Evolutionary conservation across 2,329 filamentous ascomycete genomes (phyloP).

Genomic region (Coniochaeta sp.): DNA sequence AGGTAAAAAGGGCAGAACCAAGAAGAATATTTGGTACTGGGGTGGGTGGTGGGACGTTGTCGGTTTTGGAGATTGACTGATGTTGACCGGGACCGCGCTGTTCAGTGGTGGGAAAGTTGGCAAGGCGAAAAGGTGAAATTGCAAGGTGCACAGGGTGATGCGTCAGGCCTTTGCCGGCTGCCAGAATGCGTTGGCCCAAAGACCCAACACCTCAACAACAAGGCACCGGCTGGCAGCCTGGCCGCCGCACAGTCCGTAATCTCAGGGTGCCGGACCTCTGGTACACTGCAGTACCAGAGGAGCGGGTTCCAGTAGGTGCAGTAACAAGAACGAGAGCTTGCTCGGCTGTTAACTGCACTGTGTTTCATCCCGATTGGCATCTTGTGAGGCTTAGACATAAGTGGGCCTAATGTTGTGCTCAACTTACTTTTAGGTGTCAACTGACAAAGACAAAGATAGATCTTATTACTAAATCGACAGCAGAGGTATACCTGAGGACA

Average conservation of each 20-base stretch:
- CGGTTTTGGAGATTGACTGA: slow-evolving; percentile 1
- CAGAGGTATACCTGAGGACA: no score
- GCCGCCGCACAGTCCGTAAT: background rate
- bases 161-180: background rate
- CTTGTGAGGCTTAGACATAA: background rate
- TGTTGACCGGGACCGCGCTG: background rate
- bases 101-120: background rate
- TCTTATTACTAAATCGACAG: no score
- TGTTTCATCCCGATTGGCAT: background rate
- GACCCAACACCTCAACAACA: background rate
- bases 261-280: background rate
- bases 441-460: no score
- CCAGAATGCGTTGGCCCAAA: background rate
- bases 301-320: background rate
- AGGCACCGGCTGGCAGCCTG: background rate
- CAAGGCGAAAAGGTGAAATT: slow-evolving; percentile 2
- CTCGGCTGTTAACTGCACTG: background rate
- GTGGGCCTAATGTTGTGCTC: no score
- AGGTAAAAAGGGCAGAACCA: background rate
- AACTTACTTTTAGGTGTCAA: no score
- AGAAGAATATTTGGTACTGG: slow-evolving; percentile 1
- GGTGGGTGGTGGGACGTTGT: background rate
- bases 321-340: background rate
- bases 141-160: background rate
- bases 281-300: no score